phyloP scores from a whole-genome alignment of 2,329 filamentous ascomycete species.

The Aureobasidium sp. region DNA sequence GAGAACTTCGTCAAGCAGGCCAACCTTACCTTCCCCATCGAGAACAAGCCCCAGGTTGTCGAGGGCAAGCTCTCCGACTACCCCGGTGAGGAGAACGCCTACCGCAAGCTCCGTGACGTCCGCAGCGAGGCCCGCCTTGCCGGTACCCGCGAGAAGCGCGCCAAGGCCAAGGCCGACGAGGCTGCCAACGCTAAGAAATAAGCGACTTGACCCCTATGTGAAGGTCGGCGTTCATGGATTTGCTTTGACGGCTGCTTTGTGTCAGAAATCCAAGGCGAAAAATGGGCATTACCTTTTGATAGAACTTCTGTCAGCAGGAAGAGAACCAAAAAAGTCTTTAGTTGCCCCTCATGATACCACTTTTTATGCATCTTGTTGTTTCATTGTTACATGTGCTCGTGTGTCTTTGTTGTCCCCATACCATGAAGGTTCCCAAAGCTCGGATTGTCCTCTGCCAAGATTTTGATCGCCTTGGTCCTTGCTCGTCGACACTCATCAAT shows the following conservation, averaged over 20 bases:
- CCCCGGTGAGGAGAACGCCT: conserved; percentile 74
- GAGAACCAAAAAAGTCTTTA: conserved; percentile 15
- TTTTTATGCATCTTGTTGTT: conserved; percentile 8
- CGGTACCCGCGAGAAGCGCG: conserved; percentile 88
- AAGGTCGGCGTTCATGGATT: conserved; percentile 12
- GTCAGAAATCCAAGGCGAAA: conserved; percentile 3
- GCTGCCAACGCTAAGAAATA: conserved; percentile 78
- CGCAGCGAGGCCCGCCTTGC: conserved; percentile 73
- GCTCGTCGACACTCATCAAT: not conserved
- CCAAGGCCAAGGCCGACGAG: conserved; percentile 77
- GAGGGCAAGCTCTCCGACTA: conserved; percentile 68
- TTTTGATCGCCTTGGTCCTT: not conserved
- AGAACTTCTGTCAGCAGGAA: conserved; percentile 13
- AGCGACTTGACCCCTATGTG: conserved; percentile 15
- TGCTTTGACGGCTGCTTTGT: conserved; percentile 14
- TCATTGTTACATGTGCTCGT: not conserved
- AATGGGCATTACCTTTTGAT: not conserved
- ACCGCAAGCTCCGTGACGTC: conserved; percentile 73
- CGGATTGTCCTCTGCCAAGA: not conserved
- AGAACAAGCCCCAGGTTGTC: conserved; percentile 62
- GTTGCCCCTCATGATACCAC: conserved; percentile 15
- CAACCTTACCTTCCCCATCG: conserved; percentile 60
- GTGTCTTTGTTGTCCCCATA: not conserved
- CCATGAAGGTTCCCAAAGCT: not conserved
- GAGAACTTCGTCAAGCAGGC: conserved; percentile 35